Base-by-base conservation (phyloP, 331 rosid species). In the Prunus yedoensis region DNA sequence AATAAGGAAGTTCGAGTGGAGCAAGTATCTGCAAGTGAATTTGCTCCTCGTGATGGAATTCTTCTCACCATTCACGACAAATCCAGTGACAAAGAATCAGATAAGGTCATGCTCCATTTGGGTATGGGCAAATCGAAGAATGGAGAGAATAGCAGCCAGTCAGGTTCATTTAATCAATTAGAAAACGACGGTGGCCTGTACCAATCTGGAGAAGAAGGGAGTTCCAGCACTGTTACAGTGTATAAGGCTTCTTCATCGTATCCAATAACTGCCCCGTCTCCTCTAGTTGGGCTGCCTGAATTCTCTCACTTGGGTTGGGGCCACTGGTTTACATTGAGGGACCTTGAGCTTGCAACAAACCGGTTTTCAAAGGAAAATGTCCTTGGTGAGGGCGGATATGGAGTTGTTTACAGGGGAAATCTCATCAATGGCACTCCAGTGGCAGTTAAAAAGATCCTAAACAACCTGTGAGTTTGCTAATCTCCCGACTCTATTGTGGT, bases 301-400 rank as follows among this genome's bases (percentile, higher is more conserved):
- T 93, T 93, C 82, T 91, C 98, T 8, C 98, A 87, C 85, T 83
- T 93, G 78, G 98, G 98, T 72, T 91, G 97, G 97, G 97, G 97
- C 62, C 97, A 91, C 81, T 91, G 97, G 97, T 91, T 91, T 87
- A 93, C 96, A 49, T 75, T 94, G 77, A 84, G 98, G 85, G 98
- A 94, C 81, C 97, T 94, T 74, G 94, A 91, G 70, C 89, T 86
- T 58, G 98, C 97, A 27, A 94, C 98, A 10, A 91, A 77, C 67
- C 89, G 91, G 4, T 94, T 94, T 80, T 78, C 94, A 15, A 88
- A 90, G 68, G 97, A 91, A 10, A 88, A 90, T 73, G 87, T 94
- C 41, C 72, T 94, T 0, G 98, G 98, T 35, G 98, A 94, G 85
- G 98, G 98, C 16, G 98, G 98, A 32, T 94, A 94, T 75, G 98